Evolutionary conservation across 768 basidiomycete genomes (phyloP), one percentile per base, ranked within the genome.

Genomic region (Daedaleopsis sinensis): DNA sequence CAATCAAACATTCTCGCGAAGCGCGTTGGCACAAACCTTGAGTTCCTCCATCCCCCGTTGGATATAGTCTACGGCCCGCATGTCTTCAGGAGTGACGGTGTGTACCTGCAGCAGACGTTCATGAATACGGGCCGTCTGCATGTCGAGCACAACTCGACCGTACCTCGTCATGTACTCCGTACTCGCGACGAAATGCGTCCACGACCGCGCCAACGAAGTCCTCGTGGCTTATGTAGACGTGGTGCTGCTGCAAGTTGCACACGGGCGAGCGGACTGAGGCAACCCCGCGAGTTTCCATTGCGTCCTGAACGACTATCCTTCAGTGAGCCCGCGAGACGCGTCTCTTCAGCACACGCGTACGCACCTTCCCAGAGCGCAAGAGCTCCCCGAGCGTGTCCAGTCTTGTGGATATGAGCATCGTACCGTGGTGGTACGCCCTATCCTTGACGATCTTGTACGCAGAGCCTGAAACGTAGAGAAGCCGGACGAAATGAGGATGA

Each of bases 391-490:
- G 77, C 7, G 84, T 80, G 37, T 82, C 78, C 32, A 98, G 81
- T 49, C 81, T 76, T 3, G 94, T 94, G 9, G 92, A 89, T 21
- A 98, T 90, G 27, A 99, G 84, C 97, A 99, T 99, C 16, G 97
- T 99, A 0, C 97, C 97, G 67, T 99, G 97, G 68, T 98, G 96
- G 76, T 98, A 98, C 8, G 95, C 94, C 32, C 97, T 82, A 55
- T 86, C 85, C 66, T 87, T 91, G 47, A 90, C 89, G 57, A 99
- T 92, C 76, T 97, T 98, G 78, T 97, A 99, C 12, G 97, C 97
- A 10, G 95, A 98, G 44, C 97, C 97, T 50, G 96, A 98, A 63
- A 98, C 89, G 94, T 98, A 72, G 60, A 56, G 19, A 32, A 32
- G 27, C 27, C 27, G 4, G 27, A 32, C 27, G 27, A 7, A 32